A percentile compares a stretch with the other conserved stretches of the same genome.
phyloP scores from a whole-genome alignment of 1,139 yeast species.

The Taphrina pruni region DNA sequence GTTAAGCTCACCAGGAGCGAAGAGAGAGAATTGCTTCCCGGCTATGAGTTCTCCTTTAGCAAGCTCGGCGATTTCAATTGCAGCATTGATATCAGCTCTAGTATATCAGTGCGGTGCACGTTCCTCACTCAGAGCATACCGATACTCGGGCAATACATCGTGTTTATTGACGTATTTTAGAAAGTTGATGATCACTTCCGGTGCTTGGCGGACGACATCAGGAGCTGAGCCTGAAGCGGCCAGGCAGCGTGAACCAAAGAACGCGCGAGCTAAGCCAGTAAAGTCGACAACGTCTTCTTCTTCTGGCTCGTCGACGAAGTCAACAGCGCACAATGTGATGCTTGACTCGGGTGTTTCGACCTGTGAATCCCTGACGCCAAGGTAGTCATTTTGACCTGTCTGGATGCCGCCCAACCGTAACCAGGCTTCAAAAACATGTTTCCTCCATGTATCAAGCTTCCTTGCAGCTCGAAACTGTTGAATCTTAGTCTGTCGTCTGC shows the following conservation, averaged over 20 bases:
- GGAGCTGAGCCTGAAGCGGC: conserved; percentile 30
- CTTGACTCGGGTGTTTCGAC: background rate
- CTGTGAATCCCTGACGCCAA: background rate
- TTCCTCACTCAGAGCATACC: background rate
- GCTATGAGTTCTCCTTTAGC: conserved; percentile 8
- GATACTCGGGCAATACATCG: conserved; percentile 26
- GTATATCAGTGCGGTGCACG: background rate
- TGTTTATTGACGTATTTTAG: conserved; percentile 24
- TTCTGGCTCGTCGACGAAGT: conserved; percentile 3
- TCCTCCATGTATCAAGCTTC: conserved; percentile 27
- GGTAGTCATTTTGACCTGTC: conserved; percentile 13
- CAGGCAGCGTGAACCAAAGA: conserved; percentile 20
- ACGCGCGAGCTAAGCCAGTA: conserved; percentile 25
- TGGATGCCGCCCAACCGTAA: conserved; percentile 14
- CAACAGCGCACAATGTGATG: background rate
- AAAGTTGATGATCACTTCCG: conserved; percentile 35
- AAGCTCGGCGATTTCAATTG: conserved; percentile 7
- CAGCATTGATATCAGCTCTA: conserved; percentile 8
- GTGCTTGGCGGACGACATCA: conserved; percentile 24
- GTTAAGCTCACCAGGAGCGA: conserved; percentile 22
- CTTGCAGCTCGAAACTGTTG: conserved; percentile 22
- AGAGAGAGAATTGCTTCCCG: conserved; percentile 12
- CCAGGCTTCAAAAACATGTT: conserved; percentile 35
- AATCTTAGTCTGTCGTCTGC: background rate
- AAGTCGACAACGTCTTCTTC: conserved; percentile 24